Evolutionary conservation across 176 grass and related monocot genomes (phyloP).

Genomic region (Oryza nivara): DNA sequence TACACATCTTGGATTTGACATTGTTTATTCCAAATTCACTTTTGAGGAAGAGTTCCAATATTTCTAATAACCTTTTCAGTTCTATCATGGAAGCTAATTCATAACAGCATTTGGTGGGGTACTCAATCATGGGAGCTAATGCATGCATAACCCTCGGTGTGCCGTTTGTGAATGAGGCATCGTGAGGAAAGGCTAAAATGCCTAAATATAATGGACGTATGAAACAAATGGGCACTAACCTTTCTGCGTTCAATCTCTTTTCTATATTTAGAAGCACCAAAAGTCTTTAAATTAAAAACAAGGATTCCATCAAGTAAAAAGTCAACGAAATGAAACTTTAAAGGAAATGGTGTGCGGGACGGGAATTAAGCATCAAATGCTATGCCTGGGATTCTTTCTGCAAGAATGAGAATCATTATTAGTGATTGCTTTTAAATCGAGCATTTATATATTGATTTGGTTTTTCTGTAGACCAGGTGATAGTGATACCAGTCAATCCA

Average conservation of each 20-base stretch:
- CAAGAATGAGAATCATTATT: constrained; percentile 56
- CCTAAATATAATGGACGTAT: constrained; percentile 25
- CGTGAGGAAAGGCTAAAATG: constrained; percentile 11
- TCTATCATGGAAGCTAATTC: constrained; percentile 18
- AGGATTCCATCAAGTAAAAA: constrained; percentile 41
- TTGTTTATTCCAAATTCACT: constrained; percentile 30
- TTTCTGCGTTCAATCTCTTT: constrained; percentile 43
- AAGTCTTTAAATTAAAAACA: constrained; percentile 9
- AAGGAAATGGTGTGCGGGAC: constrained; percentile 15
- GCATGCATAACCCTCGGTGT: background rate
- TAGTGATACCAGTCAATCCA: constrained; percentile 2
- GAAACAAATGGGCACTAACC: constrained; percentile 23
- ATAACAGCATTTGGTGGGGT: background rate
- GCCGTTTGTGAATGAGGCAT: constrained; percentile 20
- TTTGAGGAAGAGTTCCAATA: constrained; percentile 6
- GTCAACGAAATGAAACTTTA: constrained; percentile 31
- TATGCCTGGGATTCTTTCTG: constrained; percentile 39
- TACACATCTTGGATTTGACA: constrained; percentile 35
- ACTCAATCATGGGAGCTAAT: constrained; percentile 8
- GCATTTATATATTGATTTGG: constrained; percentile 5
- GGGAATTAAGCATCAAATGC: constrained; percentile 50
- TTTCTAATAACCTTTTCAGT: constrained; percentile 10
- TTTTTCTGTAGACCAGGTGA: constrained; percentile 26
- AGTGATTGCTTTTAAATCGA: constrained; percentile 43
- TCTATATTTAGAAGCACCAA: constrained; percentile 47